Conservation (phyloP, 1,139 yeast species). For the Yamadazyma blattariae region DNA sequence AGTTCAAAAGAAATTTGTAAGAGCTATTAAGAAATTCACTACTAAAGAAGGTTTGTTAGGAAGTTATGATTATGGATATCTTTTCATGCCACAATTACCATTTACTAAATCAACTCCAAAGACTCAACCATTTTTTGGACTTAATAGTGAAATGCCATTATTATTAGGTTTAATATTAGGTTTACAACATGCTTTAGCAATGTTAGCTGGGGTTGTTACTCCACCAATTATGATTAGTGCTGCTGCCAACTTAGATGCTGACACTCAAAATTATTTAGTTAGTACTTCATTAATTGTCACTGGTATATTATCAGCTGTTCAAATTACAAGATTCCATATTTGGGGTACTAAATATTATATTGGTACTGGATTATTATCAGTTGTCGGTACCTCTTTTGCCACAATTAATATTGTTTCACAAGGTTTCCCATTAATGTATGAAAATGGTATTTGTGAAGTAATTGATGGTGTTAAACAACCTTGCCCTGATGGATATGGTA, state of each 20-base stretch:
- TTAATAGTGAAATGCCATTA: constrained; percentile 73
- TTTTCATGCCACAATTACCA: constrained; percentile 74
- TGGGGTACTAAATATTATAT: constrained; percentile 65
- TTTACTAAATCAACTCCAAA: constrained; percentile 48
- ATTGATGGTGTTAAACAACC: constrained; percentile 60
- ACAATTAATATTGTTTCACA: constrained; percentile 74
- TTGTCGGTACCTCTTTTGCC: constrained; percentile 84
- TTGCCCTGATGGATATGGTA: constrained; percentile 87
- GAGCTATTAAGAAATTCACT: constrained; percentile 39
- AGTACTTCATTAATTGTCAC: constrained; percentile 71
- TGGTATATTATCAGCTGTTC: constrained; percentile 68
- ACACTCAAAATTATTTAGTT: constrained; percentile 62
- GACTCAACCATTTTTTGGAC: constrained; percentile 74
- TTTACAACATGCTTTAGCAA: constrained; percentile 78
- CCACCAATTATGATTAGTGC: constrained; percentile 71
- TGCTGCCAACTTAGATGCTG: constrained; percentile 53
- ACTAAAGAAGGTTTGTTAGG: constrained; percentile 79
- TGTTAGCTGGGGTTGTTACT: constrained; percentile 86
- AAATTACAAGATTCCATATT: constrained; percentile 74
- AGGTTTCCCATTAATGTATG: constrained; percentile 76
- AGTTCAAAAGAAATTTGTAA: no score
- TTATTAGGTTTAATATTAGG: constrained; percentile 71
- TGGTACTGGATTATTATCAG: constrained; percentile 83
- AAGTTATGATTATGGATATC: constrained; percentile 71
- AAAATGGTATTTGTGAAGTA: constrained; percentile 61